phyloP scores from a whole-genome alignment of 164 flowering plant genomes.

The Aristolochia californica region DNA sequence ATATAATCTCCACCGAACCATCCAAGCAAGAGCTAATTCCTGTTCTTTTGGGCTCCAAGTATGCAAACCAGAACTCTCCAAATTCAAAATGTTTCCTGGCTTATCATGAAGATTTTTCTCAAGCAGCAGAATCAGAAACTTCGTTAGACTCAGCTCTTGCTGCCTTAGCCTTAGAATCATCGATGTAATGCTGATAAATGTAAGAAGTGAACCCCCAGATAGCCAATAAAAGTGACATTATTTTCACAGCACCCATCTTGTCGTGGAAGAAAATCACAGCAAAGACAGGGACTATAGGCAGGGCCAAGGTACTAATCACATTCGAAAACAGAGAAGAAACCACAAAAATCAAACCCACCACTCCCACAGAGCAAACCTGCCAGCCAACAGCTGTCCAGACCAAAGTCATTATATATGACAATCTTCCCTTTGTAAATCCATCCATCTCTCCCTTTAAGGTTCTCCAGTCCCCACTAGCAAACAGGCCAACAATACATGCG shows the following conservation, averaged over 20 bases:
- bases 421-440: conserved; percentile 11
- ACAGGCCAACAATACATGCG: conserved; percentile 18
- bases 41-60: no score
- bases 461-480: conserved; percentile 26
- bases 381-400: conserved; percentile 20
- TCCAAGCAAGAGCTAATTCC: no score
- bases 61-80: no score
- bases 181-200: conserved; percentile 23
- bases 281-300: conserved; percentile 19
- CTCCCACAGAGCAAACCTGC: conserved; percentile 20
- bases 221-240: conserved; percentile 20
- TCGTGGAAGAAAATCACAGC: conserved; percentile 23
- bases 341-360: conserved; percentile 18
- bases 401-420: conserved; percentile 19
- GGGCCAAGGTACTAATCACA: conserved; percentile 18
- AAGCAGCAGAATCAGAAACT: neutral
- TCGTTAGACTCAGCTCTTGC: neutral
- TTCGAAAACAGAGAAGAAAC: conserved; percentile 22
- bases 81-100: no score
- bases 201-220: conserved; percentile 22
- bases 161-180: conserved; percentile 9
- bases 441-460: conserved; percentile 14
- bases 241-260: conserved; percentile 27
- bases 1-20: no score
- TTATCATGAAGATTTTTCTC: neutral